These are phyloP conservation scores for Crithidia fasciculata DNA, from an alignment of 208 protist genomes.

Conservation along the genomic window DNA sequence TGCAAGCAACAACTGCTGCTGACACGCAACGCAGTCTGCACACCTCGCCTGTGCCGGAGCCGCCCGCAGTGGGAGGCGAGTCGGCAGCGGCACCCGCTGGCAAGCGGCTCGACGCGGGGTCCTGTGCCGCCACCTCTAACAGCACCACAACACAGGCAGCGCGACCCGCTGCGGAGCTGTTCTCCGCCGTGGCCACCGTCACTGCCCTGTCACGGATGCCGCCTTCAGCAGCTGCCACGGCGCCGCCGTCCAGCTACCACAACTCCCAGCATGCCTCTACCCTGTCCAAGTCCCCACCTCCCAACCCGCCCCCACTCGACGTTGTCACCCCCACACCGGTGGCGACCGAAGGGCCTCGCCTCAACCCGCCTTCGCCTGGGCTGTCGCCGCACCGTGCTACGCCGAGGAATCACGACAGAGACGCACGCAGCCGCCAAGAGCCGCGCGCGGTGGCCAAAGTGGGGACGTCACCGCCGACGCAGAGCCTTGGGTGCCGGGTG, in stretches of 20 bases:
- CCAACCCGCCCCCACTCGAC: neutral
- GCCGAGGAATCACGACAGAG: neutral
- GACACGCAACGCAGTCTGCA: neutral
- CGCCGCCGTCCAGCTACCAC: neutral
- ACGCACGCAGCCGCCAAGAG: neutral
- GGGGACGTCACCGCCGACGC: neutral
- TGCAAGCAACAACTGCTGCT: neutral
- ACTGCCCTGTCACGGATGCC: neutral
- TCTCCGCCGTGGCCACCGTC: conserved; percentile 18
- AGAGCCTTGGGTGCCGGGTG: conserved; percentile 5
- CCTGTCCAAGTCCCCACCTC: neutral
- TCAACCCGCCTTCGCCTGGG: too few relatives aligned
- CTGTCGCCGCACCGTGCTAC: too few relatives aligned
- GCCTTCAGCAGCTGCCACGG: neutral
- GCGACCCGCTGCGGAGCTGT: conserved; percentile 6
- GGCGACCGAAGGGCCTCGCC: too few relatives aligned
- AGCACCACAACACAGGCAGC: neutral
- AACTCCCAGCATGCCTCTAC: too few relatives aligned
- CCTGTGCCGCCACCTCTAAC: neutral
- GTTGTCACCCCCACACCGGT: neutral
- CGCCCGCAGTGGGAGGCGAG: neutral
- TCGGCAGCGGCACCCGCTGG: too few relatives aligned
- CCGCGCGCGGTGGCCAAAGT: neutral
- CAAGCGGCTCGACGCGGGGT: too few relatives aligned
- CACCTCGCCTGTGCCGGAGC: neutral